These are phyloP conservation scores for Starmerella ratchasimensis DNA, from an alignment of 805 yeast species.

Conservation along the genomic window DNA sequence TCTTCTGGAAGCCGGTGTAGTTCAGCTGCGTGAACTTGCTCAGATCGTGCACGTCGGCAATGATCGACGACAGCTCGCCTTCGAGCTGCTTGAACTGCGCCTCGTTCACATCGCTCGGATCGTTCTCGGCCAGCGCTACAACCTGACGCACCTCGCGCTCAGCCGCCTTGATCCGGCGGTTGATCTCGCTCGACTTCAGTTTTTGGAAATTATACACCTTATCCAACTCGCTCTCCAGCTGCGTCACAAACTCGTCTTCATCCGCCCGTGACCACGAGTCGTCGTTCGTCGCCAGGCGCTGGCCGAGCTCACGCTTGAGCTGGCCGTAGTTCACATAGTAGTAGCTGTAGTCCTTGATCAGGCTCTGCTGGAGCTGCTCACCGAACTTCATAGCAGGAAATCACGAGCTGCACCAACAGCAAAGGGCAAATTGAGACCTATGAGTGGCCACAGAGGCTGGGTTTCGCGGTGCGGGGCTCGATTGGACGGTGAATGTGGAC, in stretches of 20 bases:
- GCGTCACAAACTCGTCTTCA: slow-evolving; percentile 69
- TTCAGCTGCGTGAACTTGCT: slow-evolving; percentile 87
- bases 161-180: slow-evolving; percentile 69
- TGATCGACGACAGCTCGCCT: slow-evolving; percentile 68
- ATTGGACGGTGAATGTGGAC: too few relatives aligned
- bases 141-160: slow-evolving; percentile 60
- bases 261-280: slow-evolving; percentile 57
- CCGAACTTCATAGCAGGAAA: slow-evolving; percentile 71
- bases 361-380: slow-evolving; percentile 75
- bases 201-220: slow-evolving; percentile 85
- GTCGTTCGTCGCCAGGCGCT: slow-evolving; percentile 42
- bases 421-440: too few relatives aligned
- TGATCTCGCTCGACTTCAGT: slow-evolving; percentile 74
- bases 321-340: slow-evolving; percentile 89
- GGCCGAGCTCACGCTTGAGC: slow-evolving; percentile 65
- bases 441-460: too few relatives aligned
- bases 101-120: slow-evolving; percentile 34
- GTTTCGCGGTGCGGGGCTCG: too few relatives aligned
- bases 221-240: slow-evolving; percentile 73
- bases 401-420: too few relatives aligned
- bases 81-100: slow-evolving; percentile 62
- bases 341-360: slow-evolving; percentile 78
- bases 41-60: slow-evolving; percentile 93
- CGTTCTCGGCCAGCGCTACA: slow-evolving; percentile 32
- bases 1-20: slow-evolving; percentile 94